phyloP scores from a whole-genome alignment of 805 yeast species.

The Tetrapisispora phaffii region DNA sequence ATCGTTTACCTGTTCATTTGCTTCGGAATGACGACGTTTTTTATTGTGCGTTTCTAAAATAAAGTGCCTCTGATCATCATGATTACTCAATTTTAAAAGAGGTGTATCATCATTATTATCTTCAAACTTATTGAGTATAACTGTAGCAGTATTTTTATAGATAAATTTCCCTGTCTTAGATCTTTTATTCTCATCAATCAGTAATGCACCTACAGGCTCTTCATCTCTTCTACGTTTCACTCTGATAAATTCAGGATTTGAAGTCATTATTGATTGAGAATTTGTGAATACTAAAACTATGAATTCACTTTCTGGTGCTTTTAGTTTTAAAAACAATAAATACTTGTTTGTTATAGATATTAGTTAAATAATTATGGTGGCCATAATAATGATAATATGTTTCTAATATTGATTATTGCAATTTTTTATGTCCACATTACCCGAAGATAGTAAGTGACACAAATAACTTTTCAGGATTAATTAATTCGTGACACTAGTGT shows the following conservation, averaged over 20 bases:
- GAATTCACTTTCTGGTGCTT: no score
- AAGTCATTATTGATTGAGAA: neutral
- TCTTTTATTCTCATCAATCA: conserved; percentile 18
- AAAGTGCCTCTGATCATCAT: conserved; percentile 19
- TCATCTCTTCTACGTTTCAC: conserved; percentile 81
- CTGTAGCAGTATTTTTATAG: conserved; percentile 42
- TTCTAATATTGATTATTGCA: no score
- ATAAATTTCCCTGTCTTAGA: conserved; percentile 30
- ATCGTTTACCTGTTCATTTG: conserved; percentile 10
- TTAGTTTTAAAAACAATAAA: no score
- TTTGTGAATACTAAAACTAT: no score
- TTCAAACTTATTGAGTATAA: conserved; percentile 25
- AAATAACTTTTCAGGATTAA: no score
- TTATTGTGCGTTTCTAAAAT: conserved; percentile 24
- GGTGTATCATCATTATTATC: conserved; percentile 23
- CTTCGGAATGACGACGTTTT: conserved; percentile 16
- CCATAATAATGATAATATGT: no score
- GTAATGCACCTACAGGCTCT: conserved; percentile 77
- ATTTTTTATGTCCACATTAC: no score
- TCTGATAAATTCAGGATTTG: conserved; percentile 55
- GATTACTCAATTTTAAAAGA: conserved; percentile 18
- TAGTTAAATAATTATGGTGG: no score
- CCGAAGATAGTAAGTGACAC: no score
- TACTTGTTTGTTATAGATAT: no score
- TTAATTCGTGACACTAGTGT: no score